phyloP scores from a whole-genome alignment of 139 green algal species.

The Micractinium sp. region DNA sequence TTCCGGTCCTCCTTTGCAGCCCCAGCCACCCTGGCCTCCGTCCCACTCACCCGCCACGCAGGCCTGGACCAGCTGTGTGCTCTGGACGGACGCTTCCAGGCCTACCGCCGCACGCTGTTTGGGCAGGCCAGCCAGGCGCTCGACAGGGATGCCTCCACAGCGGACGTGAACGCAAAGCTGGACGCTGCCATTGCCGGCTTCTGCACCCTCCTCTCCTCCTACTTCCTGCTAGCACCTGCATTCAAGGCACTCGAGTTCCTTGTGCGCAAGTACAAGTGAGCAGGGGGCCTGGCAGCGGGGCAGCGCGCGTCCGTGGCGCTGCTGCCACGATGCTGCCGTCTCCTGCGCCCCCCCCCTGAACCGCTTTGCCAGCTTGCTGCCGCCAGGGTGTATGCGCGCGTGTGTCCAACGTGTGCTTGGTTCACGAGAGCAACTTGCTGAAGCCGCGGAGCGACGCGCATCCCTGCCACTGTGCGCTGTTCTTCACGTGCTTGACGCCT shows the following conservation, averaged over 20 bases:
- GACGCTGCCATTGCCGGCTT: slow-evolving; percentile 69
- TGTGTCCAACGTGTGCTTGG: too few relatives aligned
- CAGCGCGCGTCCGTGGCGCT: too few relatives aligned
- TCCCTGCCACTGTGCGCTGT: not conserved
- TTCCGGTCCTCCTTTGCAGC: too few relatives aligned
- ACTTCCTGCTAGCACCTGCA: slow-evolving; percentile 75
- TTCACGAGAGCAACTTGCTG: not conserved
- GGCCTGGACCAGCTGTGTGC: slow-evolving; percentile 78
- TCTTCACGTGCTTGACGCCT: not conserved
- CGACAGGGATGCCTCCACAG: slow-evolving; percentile 69
- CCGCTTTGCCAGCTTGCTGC: not conserved
- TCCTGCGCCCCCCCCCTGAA: too few relatives aligned
- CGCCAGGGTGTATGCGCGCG: not conserved
- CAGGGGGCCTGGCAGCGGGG: not conserved
- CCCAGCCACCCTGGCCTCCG: not conserved
- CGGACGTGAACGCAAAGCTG: slow-evolving; percentile 59
- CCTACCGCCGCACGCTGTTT: slow-evolving; percentile 80
- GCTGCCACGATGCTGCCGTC: not conserved
- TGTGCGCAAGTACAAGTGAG: slow-evolving; percentile 84
- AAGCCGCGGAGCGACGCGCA: not conserved
- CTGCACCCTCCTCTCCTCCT: slow-evolving; percentile 73
- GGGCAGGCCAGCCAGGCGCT: slow-evolving; percentile 46
- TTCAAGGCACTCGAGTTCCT: slow-evolving; percentile 90
- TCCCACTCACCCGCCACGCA: slow-evolving; percentile 41
- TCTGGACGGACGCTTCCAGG: slow-evolving; percentile 72